Evolutionary conservation across 2,329 filamentous ascomycete species (phyloP), one percentile per base, ranked within the genome.

Genomic region (Beauveria australis): DNA sequence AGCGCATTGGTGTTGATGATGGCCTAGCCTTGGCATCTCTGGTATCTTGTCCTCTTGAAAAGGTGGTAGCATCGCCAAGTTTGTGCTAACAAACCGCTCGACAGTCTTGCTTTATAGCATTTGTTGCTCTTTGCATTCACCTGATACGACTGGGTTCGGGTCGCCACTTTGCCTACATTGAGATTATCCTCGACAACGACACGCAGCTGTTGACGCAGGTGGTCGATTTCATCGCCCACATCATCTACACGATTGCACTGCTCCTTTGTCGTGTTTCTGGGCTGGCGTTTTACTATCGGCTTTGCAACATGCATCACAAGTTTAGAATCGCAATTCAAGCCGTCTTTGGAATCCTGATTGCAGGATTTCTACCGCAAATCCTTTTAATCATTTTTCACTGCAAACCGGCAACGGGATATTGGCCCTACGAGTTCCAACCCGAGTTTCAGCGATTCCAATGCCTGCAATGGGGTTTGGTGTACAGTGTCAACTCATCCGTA

Each of bases 381-480:
- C 72, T 80, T 28, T 72, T 82, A 2, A 70, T 82, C 53, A 71
- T 82, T 60, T 80, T 82, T 63, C 79, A 82, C 67, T 82, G 79
- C 61, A 67, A 65, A 1, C 80, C 80, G 0, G 77, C 81, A 0
- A 82, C 79, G 0, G 78, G 73, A 0, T 67, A 78, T 2, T 82
- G 80, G 80, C 79, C 80, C 0, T 82, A 82, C 58, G 72, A 68
- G 1, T 82, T 75, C 72, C 78, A 82, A 64, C 65, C 69, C 0
- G 72, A 72, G 10, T 69, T 65, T 10, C 68, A 67, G 1, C 62
- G 72, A 3, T 82, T 79, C 63, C 72, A 66, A 0, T 82, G 79
- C 63, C 62, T 82, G 43, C 69, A 74, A 18, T 82, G 79, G 79
- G 80, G 79, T 0, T 61, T 79, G 3, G 78, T 82, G 1, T 82